Base-by-base conservation (phyloP, 768 basidiomycete species). In the Agaricus subrufescens region DNA sequence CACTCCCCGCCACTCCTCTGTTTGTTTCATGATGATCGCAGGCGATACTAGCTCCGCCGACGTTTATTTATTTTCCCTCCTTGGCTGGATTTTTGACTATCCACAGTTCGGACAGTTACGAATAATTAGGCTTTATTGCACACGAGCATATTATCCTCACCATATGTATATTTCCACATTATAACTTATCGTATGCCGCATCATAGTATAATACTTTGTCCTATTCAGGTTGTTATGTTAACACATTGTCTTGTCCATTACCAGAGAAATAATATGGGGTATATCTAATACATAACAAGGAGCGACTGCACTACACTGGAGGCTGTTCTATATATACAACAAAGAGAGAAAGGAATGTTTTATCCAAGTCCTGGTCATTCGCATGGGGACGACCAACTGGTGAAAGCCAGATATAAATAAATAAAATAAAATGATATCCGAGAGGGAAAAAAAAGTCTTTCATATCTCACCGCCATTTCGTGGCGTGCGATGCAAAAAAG, bases 401-500 rank as follows among this genome's bases (percentile, higher is more conserved):
- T 14, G 46, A 30, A 37, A 23, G 23, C 52, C 23, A 34, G 52
- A 34, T 45, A 44, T 31, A 45, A 30, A 34, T 46, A 34, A 25
- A 38, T 26, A 53, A 53, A 34, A 31, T 34, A 11, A 4, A 34
- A 11, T 34, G 11, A 11, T 8, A 34, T 8, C 23, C 31, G 15
- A 25, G 6, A 19, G 29, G 7, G 26, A 25, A 46, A 7, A 46
- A 26, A 45, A 53, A 19, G 43, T 37, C 54, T 47, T 48, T 56
- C 48, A 56, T 19, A 56, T 42, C 10, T 56, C 55, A 45, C 37
- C 30, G 2, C 43, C 55, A 11, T 12, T n/a, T 10, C 61, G 62
- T 14, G 52, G 55, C 34, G 61, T 56, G 31, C 67, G 65, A 26
- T 64, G 65, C 46, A 70, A 57, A 46, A 65, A 70, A n/a, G 69